These are phyloP conservation scores for Arthonia radiata DNA, from an alignment of 495 filamentous ascomycete genomes.

Conservation along the genomic window DNA sequence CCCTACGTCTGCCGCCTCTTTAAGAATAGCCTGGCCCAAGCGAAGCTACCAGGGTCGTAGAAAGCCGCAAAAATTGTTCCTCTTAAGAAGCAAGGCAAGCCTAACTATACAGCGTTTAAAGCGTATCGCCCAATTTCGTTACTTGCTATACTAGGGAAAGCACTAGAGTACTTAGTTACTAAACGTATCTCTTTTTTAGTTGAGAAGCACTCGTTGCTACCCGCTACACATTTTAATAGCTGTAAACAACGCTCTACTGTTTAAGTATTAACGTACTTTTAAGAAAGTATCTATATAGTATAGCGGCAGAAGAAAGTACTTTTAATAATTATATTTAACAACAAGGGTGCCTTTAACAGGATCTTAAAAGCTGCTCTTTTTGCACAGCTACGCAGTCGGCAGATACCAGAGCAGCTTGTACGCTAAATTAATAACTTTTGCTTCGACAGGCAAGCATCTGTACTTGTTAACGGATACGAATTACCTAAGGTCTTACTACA, in stretches of 20 bases:
- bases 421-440: too few relatives aligned
- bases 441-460: background rate
- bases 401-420: too few relatives aligned
- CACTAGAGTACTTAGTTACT: background rate
- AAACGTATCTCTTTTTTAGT: conserved; percentile 5
- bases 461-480: conserved; percentile 4
- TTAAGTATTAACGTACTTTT: conserved; percentile 5
- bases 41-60: conserved; percentile 8
- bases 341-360: too few relatives aligned
- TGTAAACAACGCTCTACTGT: conserved; percentile 8
- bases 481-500: conserved; percentile 1
- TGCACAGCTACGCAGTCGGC: too few relatives aligned
- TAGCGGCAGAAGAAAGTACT: too few relatives aligned
- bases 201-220: conserved; percentile 6
- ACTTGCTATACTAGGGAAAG: conserved; percentile 5
- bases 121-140: conserved; percentile 6
- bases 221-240: conserved; percentile 9
- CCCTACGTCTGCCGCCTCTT: too few relatives aligned
- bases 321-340: too few relatives aligned
- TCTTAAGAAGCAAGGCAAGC: too few relatives aligned
- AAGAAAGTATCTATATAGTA: conserved; percentile 9
- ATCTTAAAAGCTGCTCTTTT: too few relatives aligned
- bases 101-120: too few relatives aligned
- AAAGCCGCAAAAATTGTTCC: conserved; percentile 8
- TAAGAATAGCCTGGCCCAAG: conserved; percentile 5